Base-by-base conservation (phyloP, 352 stramenopile species). In the Globisporangium barbulae region DNA sequence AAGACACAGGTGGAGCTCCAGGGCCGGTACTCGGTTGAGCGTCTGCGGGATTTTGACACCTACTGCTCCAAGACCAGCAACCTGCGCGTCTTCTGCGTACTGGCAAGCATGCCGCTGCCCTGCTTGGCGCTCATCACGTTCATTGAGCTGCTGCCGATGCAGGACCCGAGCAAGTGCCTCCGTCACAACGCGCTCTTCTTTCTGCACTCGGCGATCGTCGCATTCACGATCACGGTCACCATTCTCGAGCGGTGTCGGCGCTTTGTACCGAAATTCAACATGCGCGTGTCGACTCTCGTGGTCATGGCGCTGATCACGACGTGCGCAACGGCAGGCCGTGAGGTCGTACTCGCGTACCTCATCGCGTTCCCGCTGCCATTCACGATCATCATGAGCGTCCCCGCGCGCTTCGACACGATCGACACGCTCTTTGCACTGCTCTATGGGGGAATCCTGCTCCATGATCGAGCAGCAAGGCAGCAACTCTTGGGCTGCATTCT, bases 281-380 rank as follows among this genome's bases (percentile, higher is more conserved):
- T 76, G 57, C 31, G 57, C 0, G 25, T 58, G 0, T 0, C 1
- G 0, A 53, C 60, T 5, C 48, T 74, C 3, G 17, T 52, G 2
- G 58, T 42, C 7, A 70, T 69, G 2, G 64, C 58, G 22, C 12
- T 74, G 13, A 8, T 72, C 8, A 59, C 31, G 10, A 64, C 60
- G 0, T 60, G 52, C 31, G 57, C 59, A n/a, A 63, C 65, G 19
- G 50, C 56, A 0, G 44, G 30, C 5, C 53, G 53, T 22, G 53
- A 53, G n/a, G 68, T 67, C 12, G 28, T 39, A 6, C 30, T 74
- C 4, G 57, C 69, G 5, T 44, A 22, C 2, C 37, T 31, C 30
- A 57, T 76, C 21, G 72, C 63, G 5, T 79, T 70, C 28, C 69
- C 72, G 15, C 19, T 79, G 2, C 72, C 72, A 25, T 76, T 79